Base-by-base conservation (phyloP, 805 yeast species). In the Ogataea philodendri region DNA sequence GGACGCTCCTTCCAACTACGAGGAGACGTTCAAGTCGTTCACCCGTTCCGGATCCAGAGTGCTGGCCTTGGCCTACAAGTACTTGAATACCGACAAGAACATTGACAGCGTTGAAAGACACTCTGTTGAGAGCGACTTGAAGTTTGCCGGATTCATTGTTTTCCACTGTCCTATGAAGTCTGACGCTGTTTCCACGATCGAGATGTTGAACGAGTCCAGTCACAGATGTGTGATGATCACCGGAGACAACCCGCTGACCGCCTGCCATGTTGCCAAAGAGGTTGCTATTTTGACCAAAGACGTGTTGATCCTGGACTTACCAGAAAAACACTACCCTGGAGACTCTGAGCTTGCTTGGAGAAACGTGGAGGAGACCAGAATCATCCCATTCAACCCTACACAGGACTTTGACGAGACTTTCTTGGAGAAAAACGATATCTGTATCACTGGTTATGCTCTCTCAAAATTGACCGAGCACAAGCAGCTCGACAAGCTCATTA, bases 171-270 rank as follows among this genome's bases (percentile, higher is more conserved):
- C 98, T 13, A 76, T 93, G 73, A 93, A 93, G 62, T 73, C 71
- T 22, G 98, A 93, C 65, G 98, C 98, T 22, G 68, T 86, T 57
- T 94, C 80, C 49, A 83, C 96, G 25, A 80, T 93, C 49, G 71
- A 77, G 54, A 90, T 88, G 97, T 72, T 93, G 62, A 90, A 87
- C 63, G 95, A 87, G 57, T 88, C 97, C 1, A 78, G 90, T 36
- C 98, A 93, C 62, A 87, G 98, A 59, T 85, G 87, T 59, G 78
- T 93, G 26, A 93, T 93, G 98, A 93, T 93, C 51, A 93, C 98
- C 31, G 98, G 98, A 71, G 98, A 93, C 65, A 93, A 90, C 62
- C 97, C 98, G 24, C 75, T 93, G 57, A 93, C 98, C 48, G 98
- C 98, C 20, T 93, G 93, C 43, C 97, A 90, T 59, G 98, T 93